Base-by-base conservation (phyloP, 2,329 filamentous ascomycete species). In the Eutypella sp. region DNA sequence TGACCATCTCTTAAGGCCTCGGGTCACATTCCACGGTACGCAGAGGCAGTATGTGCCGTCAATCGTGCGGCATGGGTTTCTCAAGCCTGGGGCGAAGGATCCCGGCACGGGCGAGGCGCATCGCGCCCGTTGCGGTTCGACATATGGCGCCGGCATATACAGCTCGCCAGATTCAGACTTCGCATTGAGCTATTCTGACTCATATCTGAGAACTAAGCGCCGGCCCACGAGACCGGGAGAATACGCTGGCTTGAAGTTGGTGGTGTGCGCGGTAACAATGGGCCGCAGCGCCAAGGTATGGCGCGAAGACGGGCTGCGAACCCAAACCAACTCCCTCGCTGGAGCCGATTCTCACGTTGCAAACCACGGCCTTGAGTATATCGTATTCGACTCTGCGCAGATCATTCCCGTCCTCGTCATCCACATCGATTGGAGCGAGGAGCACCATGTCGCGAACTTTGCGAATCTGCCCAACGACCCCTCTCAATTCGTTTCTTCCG, bases 211-310 rank as follows among this genome's bases (percentile, higher is more conserved):
- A n/a, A n/a, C n/a, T n/a, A n/a, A n/a, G n/a, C n/a, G 52, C 25
- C 57, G 60, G 40, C 50, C 50, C 25, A 69, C 63, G 1, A 53
- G 57, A 15, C 40, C 58, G 0, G 53, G 57, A 13, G 51, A 66
- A 20, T 61, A 67, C 24, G 65, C 64, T 25, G 66, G 68, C 3
- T 50, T 71, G 40, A 67, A 71, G 40, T 55, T 75, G 3, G 54
- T 74, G 18, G 67, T 73, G 7, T 75, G 71, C 53, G 71, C 71
- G 1, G 69, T 64, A 3, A 46, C 75, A 36, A 74, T 75, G 70
- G 72, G 71, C 2, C 59, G 68, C 2, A 49, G 66, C 1, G 52
- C 61, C 3, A n/a, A 47, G 5, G 54, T 72, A 19, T 51, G 47
- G 4, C 50, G 57, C 5, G 53, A 57, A 0, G 57, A 63, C 20